Percentiles rank a stretch among this genome's conserved stretches.
Conservation (phyloP, 305 asterid species). For the Fraxinus greggii region DNA sequence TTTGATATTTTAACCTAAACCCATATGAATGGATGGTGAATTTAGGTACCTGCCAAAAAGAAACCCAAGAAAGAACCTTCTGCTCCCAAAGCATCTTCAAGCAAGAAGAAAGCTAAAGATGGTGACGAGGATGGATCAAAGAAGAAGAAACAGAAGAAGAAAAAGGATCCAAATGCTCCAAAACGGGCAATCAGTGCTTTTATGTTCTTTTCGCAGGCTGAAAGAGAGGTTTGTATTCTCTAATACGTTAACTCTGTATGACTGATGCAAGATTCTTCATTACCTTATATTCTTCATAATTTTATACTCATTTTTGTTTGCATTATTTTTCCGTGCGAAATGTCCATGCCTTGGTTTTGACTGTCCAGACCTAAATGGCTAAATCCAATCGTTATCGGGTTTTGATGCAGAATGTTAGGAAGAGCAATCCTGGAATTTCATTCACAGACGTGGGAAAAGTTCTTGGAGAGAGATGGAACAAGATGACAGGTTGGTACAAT, state of each 20-base stretch:
- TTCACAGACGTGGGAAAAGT: constrained; percentile 68
- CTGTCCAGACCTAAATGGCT: not conserved
- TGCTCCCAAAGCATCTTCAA: constrained; percentile 53
- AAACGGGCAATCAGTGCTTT: constrained; percentile 81
- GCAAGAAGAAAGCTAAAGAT: constrained; percentile 64
- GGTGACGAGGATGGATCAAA: constrained; percentile 64
- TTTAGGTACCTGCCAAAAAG: constrained; percentile 60
- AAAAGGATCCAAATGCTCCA: constrained; percentile 96
- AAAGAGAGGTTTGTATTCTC: constrained; percentile 71
- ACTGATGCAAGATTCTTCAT: not conserved
- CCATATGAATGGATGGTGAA: constrained; percentile 24
- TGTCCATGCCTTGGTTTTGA: not conserved
- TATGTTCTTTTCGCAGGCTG: constrained; percentile 83
- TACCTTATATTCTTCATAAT: not conserved
- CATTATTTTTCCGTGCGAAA: not conserved
- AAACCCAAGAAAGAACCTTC: constrained; percentile 65
- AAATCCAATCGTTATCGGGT: not conserved
- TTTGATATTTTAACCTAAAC: constrained; percentile 9
- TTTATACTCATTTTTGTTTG: not conserved
- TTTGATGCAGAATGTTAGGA: constrained; percentile 66
- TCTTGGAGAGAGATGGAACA: constrained; percentile 89
- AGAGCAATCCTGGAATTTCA: constrained; percentile 66
- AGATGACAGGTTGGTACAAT: constrained; percentile 60
- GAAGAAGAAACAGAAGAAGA: constrained; percentile 85
- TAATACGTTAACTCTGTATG: not conserved